Percentiles rank a stretch among this genome's conserved stretches.
phyloP scores from a whole-genome alignment of 257 asterid species.

The Thymus mandschuricus region DNA sequence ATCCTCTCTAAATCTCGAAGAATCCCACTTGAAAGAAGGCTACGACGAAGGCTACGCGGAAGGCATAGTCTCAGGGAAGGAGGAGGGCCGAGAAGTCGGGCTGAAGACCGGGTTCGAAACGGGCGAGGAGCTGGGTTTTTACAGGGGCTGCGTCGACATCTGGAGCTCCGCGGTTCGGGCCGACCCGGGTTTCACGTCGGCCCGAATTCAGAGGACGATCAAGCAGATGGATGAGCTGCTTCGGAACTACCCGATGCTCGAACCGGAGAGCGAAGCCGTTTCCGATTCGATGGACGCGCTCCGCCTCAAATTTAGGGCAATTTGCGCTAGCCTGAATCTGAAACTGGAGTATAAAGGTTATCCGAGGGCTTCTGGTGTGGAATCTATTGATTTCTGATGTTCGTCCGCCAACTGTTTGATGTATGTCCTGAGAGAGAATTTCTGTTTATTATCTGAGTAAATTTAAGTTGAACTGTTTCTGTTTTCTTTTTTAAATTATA shows the following conservation, averaged over 20 bases:
- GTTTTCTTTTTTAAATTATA: too few relatives aligned
- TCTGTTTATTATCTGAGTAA: background rate
- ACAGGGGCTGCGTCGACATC: constrained; percentile 56
- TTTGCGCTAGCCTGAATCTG: constrained; percentile 59
- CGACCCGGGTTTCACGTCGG: constrained; percentile 48
- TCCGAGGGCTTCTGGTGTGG: constrained; percentile 37
- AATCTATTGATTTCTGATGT: constrained; percentile 45
- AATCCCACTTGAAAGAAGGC: constrained; percentile 55
- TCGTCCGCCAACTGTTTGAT: constrained; percentile 32
- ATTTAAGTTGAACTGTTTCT: background rate
- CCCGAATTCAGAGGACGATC: constrained; percentile 46
- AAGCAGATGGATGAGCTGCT: constrained; percentile 63
- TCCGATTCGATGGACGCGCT: constrained; percentile 51
- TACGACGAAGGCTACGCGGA: constrained; percentile 62
- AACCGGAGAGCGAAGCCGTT: constrained; percentile 61
- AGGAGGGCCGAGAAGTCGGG: constrained; percentile 65
- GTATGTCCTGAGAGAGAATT: constrained; percentile 25
- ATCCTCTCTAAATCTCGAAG: constrained; percentile 58
- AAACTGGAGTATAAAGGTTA: constrained; percentile 57
- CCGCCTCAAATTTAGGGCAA: constrained; percentile 57
- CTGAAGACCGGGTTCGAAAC: constrained; percentile 59
- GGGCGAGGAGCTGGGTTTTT: constrained; percentile 71
- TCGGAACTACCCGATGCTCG: constrained; percentile 48
- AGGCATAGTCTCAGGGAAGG: constrained; percentile 56
- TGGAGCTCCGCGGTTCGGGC: constrained; percentile 59